Base-by-base conservation (phyloP, 1,284 basidiomycete species). In the Ustilago lituana region DNA sequence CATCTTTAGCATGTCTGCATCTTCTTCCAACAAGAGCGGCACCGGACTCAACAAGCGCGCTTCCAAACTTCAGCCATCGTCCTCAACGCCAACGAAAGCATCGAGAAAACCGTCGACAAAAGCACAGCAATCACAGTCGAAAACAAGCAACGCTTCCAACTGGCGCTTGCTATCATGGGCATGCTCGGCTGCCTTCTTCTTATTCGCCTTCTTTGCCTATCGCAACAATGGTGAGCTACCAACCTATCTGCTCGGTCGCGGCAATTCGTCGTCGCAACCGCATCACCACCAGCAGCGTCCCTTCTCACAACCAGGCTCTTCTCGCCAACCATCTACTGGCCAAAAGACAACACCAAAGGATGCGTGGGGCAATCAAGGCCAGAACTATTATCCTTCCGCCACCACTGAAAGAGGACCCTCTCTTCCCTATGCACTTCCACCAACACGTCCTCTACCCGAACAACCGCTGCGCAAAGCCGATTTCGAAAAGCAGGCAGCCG, bases 401-500 rank as follows among this genome's bases (percentile, higher is more conserved):
- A 22, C 46, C 11, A 44, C 35, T 22, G 48, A 58, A 29, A 27
- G 47, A 32, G 55, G 12, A 8, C 55, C 66, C 10, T 63, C 61
- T 2, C 53, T 74, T 9, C 60, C 68, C 1, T 76, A 70, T 31
- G 14, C 36, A 2, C 45, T 74, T 7, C 77, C 76, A 4, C 64
- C 73, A 1, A 58, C 45, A 19, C 64, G 63, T 0, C 57, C 58
- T 4, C 46, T 79, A 4, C 77, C 77, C 5, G 41, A 65, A 1
- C 37, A 56, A 8, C 73, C 75, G 4, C n/a, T 63, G 7, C 40
- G 63, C 22, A 40, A 19, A 31, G 77, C 73, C 2, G 79, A 80
- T 41, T 15, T 24, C 3, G 43, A 46, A 9, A 70, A 60, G 43
- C 65, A 53, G 14, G 56, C 51, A 7, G 79, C 77, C n/a, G 52